A percentile compares a stretch with the other conserved stretches of the same genome.
Conservation (phyloP, 2,329 filamentous ascomycete genomes). For the Atkinsonella texensis region DNA sequence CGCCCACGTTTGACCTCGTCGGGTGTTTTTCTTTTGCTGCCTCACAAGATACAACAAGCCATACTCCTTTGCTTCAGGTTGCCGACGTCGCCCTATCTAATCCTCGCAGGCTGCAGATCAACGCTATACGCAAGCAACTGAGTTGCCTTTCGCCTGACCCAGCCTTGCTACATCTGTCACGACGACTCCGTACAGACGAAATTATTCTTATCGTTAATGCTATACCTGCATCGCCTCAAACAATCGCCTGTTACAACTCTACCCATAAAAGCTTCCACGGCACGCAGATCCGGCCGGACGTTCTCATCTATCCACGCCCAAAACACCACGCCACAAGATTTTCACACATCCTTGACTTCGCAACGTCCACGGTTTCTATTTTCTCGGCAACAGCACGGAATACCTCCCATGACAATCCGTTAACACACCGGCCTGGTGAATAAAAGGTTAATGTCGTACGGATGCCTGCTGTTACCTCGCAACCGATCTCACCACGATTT, state of each 20-base stretch:
- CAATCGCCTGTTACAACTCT: no score
- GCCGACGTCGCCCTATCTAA: conserved; percentile 6
- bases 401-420: not conserved
- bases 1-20: not conserved
- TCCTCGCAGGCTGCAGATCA: not conserved
- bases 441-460: conserved; percentile 33
- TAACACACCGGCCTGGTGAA: conserved; percentile 7
- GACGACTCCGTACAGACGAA: not conserved
- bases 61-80: conserved; percentile 2
- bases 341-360: not conserved
- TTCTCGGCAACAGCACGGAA: no score
- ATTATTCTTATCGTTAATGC: no score
- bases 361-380: not conserved
- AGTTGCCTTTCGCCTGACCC: no score
- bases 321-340: not conserved
- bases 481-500: conserved; percentile 16
- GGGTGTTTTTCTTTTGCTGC: not conserved
- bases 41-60: not conserved
- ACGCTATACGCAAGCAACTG: not conserved
- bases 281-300: conserved; percentile 1
- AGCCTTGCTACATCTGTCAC: not conserved
- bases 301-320: not conserved
- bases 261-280: not conserved
- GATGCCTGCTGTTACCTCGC: conserved; percentile 34
- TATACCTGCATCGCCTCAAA: not conserved